Base-by-base conservation (phyloP, 371 early-diverging fungal genomes). In the Circinella umbellata region DNA sequence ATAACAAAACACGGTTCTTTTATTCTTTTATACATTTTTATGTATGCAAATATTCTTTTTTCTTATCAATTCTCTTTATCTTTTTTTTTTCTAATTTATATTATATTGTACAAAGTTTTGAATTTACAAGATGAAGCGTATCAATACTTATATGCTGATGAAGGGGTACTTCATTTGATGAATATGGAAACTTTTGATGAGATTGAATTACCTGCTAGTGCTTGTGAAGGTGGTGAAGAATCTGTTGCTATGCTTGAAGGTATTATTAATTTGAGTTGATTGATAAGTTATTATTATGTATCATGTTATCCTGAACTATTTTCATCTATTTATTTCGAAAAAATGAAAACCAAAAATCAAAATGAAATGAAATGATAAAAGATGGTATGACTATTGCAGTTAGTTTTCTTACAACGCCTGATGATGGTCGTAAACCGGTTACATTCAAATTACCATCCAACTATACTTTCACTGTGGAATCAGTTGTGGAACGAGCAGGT, bases 151-250 rank as follows among this genome's bases (percentile, higher is more conserved):
- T 95, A 95, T 74, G 73, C 77, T 18, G 88, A 81, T 59, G 90
- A 85, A 34, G 76, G 81, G 11, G 74, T 78, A 42, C 67, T 91
- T 38, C 91, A 94, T 66, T 75, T 93, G 63, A 74, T 95, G 70
- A 86, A 94, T 66, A 83, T 86, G 53, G 87, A 88, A 59, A 87
- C 88, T 0, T 91, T 85, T 75, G 94, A 94, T 67, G 93, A 93
- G 80, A 81, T 91, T 49, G 86, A 88, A 39, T 76, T 93, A 70
- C 74, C 83, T 2, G 66, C 80, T 35, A 79, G 75, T 4, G 71
- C 82, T 4, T 80, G 94, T 64, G 92, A 91, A 75, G 92, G 90
- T 67, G 86, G 78, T 37, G 74, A 73, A 38, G 67, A 78, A 38
- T 73, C 80, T 14, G 69, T 78, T 13, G 61, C 64, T 20, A 77